A percentile compares a stretch with the other conserved stretches of the same genome.
Conservation (phyloP, 352 stramenopile species). For the Globisporangium acanthophoron region DNA sequence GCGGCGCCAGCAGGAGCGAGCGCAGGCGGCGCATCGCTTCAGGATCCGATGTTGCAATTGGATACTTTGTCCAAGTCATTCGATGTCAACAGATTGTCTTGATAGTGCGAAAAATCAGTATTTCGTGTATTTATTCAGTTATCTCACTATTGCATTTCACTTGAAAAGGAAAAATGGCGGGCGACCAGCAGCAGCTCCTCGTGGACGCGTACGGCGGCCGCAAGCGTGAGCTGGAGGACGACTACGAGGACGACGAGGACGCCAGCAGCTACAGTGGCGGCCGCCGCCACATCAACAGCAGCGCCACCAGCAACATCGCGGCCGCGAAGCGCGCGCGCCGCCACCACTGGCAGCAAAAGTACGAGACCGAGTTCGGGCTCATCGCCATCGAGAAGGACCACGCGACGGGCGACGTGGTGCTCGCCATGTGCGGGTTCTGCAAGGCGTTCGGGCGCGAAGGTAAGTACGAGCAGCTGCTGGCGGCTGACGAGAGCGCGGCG, state of each 20-base stretch:
- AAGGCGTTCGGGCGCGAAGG: slow-evolving; percentile 78
- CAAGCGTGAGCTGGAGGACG: slow-evolving; percentile 40
- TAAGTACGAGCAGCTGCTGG: slow-evolving; percentile 66
- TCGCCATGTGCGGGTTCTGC: slow-evolving; percentile 83
- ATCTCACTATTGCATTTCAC: neutral
- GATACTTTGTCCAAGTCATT: neutral
- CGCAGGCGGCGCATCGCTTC: slow-evolving; percentile 13
- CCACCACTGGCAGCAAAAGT: slow-evolving; percentile 80
- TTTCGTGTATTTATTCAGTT: neutral
- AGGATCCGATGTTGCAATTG: neutral
- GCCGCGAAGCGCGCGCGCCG: slow-evolving; percentile 44
- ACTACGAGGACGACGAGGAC: slow-evolving; percentile 42
- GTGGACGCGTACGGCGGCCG: slow-evolving; percentile 16
- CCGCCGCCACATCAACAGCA: too few species aligned
- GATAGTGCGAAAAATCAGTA: neutral
- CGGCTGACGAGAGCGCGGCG: slow-evolving; percentile 24
- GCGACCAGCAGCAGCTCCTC: neutral
- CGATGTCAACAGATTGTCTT: neutral
- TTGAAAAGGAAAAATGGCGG: neutral
- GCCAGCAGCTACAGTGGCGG: slow-evolving; percentile 10
- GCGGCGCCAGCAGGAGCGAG: slow-evolving; percentile 22
- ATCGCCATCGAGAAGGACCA: slow-evolving; percentile 62
- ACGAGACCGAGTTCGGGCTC: slow-evolving; percentile 78
- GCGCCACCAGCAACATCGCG: slow-evolving; percentile 17
- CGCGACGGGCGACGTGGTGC: slow-evolving; percentile 56